A percentile compares a stretch with the other conserved stretches of the same genome.
These are phyloP conservation scores for Vanrija sp. DNA, from an alignment of 1,284 basidiomycete genomes.

Conservation along the genomic window DNA sequence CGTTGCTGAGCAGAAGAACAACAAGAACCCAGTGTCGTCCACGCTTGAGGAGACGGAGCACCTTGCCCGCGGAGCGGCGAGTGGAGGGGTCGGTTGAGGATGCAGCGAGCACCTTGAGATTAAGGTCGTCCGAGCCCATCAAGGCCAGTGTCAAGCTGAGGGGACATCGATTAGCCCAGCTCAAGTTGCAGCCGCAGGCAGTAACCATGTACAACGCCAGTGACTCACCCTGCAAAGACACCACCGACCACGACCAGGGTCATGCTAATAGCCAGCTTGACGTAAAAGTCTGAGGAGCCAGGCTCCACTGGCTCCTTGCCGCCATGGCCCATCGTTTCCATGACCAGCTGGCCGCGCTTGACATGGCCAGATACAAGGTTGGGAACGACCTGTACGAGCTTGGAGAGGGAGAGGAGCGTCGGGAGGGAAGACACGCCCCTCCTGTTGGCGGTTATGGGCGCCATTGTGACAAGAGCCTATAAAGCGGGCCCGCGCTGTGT, in stretches of 20 bases:
- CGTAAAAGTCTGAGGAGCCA: constrained; percentile 51
- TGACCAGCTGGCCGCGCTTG: constrained; percentile 1
- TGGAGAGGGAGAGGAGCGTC: constrained; percentile 36
- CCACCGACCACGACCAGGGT: constrained; percentile 72
- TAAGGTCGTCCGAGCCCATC: constrained; percentile 92
- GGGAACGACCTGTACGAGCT: constrained; percentile 34
- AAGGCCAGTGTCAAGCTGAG: constrained; percentile 73
- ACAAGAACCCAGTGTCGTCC: constrained; percentile 95
- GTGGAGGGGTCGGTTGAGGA: constrained; percentile 71
- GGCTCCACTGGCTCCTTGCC: constrained; percentile 42
- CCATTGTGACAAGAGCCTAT: constrained; percentile 9
- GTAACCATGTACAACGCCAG: background rate
- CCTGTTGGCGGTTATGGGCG: constrained; percentile 11
- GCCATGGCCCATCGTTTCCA: constrained; percentile 13
- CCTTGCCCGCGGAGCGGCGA: constrained; percentile 66
- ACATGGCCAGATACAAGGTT: background rate
- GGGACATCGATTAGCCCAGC: background rate
- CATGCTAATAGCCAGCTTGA: constrained; percentile 64
- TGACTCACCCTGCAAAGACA: constrained; percentile 74
- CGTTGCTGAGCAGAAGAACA: constrained; percentile 76
- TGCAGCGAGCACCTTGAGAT: constrained; percentile 76
- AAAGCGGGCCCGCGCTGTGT: too few relatives aligned
- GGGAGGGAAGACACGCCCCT: constrained; percentile 22
- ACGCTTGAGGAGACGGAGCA: constrained; percentile 68
- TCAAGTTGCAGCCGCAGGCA: background rate